Base-by-base conservation (phyloP, 768 basidiomycete species). In the Suillus placidus region DNA sequence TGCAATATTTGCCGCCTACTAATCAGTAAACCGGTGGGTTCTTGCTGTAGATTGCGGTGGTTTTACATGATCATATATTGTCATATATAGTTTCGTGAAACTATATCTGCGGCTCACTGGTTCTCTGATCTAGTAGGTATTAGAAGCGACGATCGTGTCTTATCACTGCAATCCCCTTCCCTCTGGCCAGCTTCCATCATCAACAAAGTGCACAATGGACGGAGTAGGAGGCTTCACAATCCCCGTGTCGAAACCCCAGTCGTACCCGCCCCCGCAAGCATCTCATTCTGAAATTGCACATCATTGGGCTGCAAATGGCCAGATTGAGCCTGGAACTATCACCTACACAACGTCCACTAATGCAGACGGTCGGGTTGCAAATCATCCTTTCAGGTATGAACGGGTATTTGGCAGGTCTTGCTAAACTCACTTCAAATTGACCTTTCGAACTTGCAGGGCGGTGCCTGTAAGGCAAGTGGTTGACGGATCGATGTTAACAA, bases 331-430 rank as follows among this genome's bases (percentile, higher is more conserved):
- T 43, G 91, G 90, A n/a, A 78, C 89, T 45, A 81, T 89, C 70
- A 91, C 89, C n/a, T 93, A 91, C 69, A 90, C 90, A 0, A 91
- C 90, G 14, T 82, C 85, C 1, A 83, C 80, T 1, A 82, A 81
- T 3, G 80, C 84, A 49, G 87, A 92, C 78, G 92, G 91, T 20
- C 80, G 82, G 67, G 63, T 85, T 38, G 71, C 82, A 61, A 93
- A 93, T 73, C 88, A 92, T 71, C 83, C 87, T 20, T 93, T 92
- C 85, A 92, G 81, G 91, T 90, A 71, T 68, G 87, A 78, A 37
- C 49, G 16, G 2, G 2, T 34, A 55, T 63, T 56, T 47, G 58
- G 12, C 5, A 34, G 10, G 2, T 55, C 54, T 49, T 43, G 12
- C 60, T n/a, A 51, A 51, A 35, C n/a, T 14, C 14, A 14, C 64